Evolutionary conservation across 177 flowering plant species (phyloP), one percentile per base, ranked within the genome.

Genomic region (Vitis hybrid): DNA sequence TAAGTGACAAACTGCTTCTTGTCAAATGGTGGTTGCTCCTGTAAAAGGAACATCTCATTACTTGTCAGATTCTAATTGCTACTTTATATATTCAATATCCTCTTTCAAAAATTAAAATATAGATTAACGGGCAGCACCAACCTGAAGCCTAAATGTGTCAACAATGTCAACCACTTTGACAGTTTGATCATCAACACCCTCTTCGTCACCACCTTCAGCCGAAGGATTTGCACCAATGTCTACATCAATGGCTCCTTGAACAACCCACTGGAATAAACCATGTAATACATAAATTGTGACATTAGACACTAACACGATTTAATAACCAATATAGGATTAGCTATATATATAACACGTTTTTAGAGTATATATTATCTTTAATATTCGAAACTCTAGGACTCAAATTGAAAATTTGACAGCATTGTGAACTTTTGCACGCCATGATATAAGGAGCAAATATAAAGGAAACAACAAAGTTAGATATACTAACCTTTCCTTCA

Each of bases 141-240:
- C 98, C 97, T 92, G 97, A 61, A 94, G 96, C 56, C 99, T 76
- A 72, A 94, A 94, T 0, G 97, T 91, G 78, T 93, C 98, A 11
- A 90, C 94, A 65, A 93, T 95, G 64, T 95, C 98, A n/a, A 95
- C 99, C 10, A 93, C 96, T 82, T 91, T 95, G 11, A 80, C 89
- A 68, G 87, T 73, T 69, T 85, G 87, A 70, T 91, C 98, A 74
- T 91, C 91, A 58, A 91, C 94, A 60, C 93, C 92, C 57, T 93
- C 99, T 67, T 89, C 97, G 0, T 88, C 98, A 0, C 60, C 95
- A 67, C 96, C 98, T 78, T 95, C 99, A 0, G 98, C 97, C 61
- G 97, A 95, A 68, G 99, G 98, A 63, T 95, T 93, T 2, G 99
- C 99, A 39, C 94, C 99, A 75, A 90, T 95, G 76, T 95, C 84